Evolutionary conservation across 2,329 filamentous ascomycete genomes (phyloP).

Genomic region (Botrytis sinoallii): DNA sequence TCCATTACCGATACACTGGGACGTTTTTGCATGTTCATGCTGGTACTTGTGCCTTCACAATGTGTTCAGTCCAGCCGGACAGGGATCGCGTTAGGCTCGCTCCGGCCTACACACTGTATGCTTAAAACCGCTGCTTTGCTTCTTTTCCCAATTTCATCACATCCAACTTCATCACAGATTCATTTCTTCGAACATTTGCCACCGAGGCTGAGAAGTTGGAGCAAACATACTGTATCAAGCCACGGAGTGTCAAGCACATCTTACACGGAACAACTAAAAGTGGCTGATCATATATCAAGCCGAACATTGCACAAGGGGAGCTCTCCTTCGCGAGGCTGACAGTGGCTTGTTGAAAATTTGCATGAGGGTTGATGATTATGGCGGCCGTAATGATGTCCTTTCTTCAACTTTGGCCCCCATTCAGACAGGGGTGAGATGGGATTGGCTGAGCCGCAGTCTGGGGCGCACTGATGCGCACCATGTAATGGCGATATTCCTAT

Average conservation of each 20-base stretch:
- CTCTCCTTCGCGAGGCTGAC: constrained; percentile 14
- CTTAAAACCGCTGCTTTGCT: not conserved
- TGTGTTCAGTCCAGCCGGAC: constrained; percentile 5
- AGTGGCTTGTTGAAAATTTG: constrained; percentile 11
- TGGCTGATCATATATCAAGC: not conserved
- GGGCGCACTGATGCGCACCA: not conserved
- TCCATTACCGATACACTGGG: not conserved
- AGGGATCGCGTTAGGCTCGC: not conserved
- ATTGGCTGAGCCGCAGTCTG: constrained; percentile 12
- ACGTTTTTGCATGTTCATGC: not conserved
- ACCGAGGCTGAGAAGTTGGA: not conserved
- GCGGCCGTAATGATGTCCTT: not conserved
- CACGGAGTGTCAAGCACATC: not conserved
- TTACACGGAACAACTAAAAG: not conserved
- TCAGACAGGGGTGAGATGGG: not conserved
- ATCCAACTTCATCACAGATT: not conserved
- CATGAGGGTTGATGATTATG: not conserved
- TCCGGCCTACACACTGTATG: not conserved
- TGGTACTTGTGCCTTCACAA: not conserved
- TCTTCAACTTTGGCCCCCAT: constrained; percentile 15
- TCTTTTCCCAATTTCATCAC: not conserved
- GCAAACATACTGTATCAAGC: not conserved
- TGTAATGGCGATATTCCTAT: not conserved
- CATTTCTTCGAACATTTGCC: not conserved
- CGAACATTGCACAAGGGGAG: not conserved